Evolutionary conservation across 768 basidiomycete species (phyloP), one percentile per base, ranked within the genome.

Genomic region (Saitozyma podzolica): DNA sequence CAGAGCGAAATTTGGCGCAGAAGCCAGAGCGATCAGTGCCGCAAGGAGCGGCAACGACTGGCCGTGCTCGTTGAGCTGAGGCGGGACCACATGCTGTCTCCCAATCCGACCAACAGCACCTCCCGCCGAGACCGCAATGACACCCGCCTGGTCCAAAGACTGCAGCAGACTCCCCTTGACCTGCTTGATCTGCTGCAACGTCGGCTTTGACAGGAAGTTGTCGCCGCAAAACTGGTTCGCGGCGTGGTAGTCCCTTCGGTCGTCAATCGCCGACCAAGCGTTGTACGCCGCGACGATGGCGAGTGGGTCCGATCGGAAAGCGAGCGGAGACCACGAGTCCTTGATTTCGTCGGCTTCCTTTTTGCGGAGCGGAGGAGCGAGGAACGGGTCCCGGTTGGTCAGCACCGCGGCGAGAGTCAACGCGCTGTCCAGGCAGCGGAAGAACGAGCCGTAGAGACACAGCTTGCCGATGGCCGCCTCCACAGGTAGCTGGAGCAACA

Each of bases 401-500:
- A 96, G 81, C 69, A 96, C 88, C 7, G 92, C 91, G n/a, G 94
- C 93, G 53, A 96, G 84, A 6, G 92, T 91, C 64, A 97, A 60
- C 40, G 78, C 78, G 39, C 67, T 85, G 76, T 93, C 90, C 48
- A 97, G 83, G 79, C 93, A 96, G 62, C 89, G 86, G 86, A 95
- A 95, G 83, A 96, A 90, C 73, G 87, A 86, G 16, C 94, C 94
- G 77, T 88, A 92, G 5, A 97, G 83, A 56, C 92, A 89, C 54
- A 97, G 82, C 60, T 92, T 87, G 55, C 92, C 94, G 81, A 97
- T 86, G 62, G 91, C 89, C 0, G 86, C 90, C 56, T 96, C 92
- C 47, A 96, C 87, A 3, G 94, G 94, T 0, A 96, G 81, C 72
- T 93, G 89, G 11, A 94, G 85, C 20, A 97, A 84, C 13, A 97